Evolutionary conservation across 345 rosid species (phyloP).

Genomic region (Crucihimalaya himalaica): DNA sequence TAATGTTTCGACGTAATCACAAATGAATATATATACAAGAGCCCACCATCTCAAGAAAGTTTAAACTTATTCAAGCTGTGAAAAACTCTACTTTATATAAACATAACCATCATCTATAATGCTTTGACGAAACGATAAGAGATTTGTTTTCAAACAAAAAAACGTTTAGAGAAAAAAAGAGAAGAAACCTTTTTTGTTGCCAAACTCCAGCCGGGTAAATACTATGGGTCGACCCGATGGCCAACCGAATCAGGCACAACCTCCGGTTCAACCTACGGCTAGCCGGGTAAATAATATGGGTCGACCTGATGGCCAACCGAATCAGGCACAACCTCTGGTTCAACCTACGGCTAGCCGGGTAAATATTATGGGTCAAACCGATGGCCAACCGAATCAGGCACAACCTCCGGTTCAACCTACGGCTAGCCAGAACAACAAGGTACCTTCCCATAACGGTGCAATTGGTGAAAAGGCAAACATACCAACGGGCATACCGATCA

Average conservation of each 20-base stretch:
- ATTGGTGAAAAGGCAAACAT: not conserved
- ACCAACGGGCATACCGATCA: conserved; percentile 18
- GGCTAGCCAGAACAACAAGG: not conserved
- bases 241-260: conserved; percentile 13
- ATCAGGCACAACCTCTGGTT: conserved; percentile 10
- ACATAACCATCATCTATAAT: not conserved
- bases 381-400: conserved; percentile 1
- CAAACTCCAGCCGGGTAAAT: not conserved
- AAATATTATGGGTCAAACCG: conserved; percentile 31
- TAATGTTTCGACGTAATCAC: not conserved
- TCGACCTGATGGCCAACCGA: conserved; percentile 14
- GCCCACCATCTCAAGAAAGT: not conserved
- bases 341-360: no score
- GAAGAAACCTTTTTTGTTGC: not conserved
- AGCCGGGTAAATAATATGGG: conserved; percentile 1
- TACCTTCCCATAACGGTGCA: not conserved
- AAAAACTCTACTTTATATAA: conserved; percentile 1
- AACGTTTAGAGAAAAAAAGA: not conserved
- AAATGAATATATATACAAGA: conserved; percentile 9
- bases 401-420: conserved; percentile 1
- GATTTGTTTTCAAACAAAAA: not conserved
- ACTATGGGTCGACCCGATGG: conserved; percentile 22
- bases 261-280: not conserved
- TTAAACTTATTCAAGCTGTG: conserved; percentile 11
- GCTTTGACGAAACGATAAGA: not conserved